Evolutionary conservation across 768 basidiomycete genomes (phyloP).

Genomic region (Amylocystis lapponica): DNA sequence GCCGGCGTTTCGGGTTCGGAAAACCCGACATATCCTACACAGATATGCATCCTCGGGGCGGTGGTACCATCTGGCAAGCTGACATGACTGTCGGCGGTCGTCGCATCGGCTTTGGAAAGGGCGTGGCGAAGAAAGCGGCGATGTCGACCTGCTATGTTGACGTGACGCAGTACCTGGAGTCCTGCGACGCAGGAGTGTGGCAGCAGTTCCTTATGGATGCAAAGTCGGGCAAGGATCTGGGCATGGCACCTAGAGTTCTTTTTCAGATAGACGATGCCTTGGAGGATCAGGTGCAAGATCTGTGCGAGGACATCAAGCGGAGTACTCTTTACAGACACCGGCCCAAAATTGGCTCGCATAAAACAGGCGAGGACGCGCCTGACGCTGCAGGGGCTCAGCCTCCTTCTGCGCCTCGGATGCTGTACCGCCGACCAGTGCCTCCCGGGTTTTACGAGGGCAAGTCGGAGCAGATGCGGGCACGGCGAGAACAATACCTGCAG

Average conservation of each 20-base stretch:
- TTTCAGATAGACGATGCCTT: conserved; percentile 61
- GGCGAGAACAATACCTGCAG: conserved; percentile 51
- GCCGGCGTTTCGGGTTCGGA: conserved; percentile 67
- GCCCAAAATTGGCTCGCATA: conserved; percentile 31
- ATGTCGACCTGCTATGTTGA: conserved; percentile 76
- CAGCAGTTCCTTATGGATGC: conserved; percentile 54
- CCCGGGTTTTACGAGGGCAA: conserved; percentile 36
- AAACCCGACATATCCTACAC: conserved; percentile 64
- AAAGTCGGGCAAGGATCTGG: conserved; percentile 62
- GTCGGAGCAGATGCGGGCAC: conserved; percentile 49
- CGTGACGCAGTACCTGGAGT: conserved; percentile 80
- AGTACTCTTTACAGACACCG: conserved; percentile 63
- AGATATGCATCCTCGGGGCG: conserved; percentile 22
- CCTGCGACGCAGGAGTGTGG: conserved; percentile 82
- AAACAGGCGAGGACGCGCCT: background rate
- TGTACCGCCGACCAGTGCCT: conserved; percentile 24
- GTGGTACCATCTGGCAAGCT: conserved; percentile 54
- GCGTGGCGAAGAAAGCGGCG: conserved; percentile 64
- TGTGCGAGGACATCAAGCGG: conserved; percentile 60
- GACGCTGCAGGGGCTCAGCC: conserved; percentile 1
- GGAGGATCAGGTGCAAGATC: conserved; percentile 64
- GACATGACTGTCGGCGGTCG: conserved; percentile 71
- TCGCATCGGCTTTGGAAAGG: conserved; percentile 77
- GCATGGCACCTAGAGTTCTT: conserved; percentile 61
- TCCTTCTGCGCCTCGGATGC: conserved; percentile 5